Percentiles rank a stretch among this genome's conserved stretches.
Conservation (phyloP, 768 basidiomycete species). For the Calocera viscosa region DNA sequence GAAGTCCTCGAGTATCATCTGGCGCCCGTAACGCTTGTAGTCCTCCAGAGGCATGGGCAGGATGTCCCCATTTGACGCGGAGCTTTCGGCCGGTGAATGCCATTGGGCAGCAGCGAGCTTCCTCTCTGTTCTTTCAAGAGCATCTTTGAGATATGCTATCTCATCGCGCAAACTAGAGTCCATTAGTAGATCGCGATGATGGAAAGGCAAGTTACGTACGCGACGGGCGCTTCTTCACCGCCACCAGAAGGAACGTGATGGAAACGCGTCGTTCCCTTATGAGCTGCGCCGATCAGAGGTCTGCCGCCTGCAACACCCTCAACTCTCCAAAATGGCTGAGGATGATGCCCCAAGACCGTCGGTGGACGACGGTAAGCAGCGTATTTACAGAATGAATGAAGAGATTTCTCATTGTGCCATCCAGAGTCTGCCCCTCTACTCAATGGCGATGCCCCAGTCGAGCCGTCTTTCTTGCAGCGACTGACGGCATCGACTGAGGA, state of each 20-base stretch:
- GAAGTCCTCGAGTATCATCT: slow-evolving; percentile 87
- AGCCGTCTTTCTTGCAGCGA: slow-evolving; percentile 34
- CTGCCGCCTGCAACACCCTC: not conserved
- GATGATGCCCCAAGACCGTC: slow-evolving; percentile 13
- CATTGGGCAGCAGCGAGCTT: not conserved
- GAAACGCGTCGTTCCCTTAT: not conserved
- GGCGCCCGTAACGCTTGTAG: slow-evolving; percentile 84
- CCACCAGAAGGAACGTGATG: not conserved
- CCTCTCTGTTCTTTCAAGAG: not conserved
- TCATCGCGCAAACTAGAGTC: not conserved
- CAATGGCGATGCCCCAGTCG: slow-evolving; percentile 28
- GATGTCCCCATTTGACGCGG: not conserved
- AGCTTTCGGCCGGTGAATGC: not conserved
- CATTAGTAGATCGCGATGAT: not conserved
- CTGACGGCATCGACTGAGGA: slow-evolving; percentile 36
- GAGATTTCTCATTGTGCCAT: not conserved
- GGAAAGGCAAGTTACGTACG: not conserved
- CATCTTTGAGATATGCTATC: not conserved
- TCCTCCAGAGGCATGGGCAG: slow-evolving; percentile 35
- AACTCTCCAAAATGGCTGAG: slow-evolving; percentile 10
- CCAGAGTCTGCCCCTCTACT: slow-evolving; percentile 57
- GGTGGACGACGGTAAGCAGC: slow-evolving; percentile 14
- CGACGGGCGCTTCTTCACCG: not conserved
- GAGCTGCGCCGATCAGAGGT: not conserved
- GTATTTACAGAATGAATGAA: not conserved